Conservation (phyloP, 768 basidiomycete species). For the Russula griseocarnosa region DNA sequence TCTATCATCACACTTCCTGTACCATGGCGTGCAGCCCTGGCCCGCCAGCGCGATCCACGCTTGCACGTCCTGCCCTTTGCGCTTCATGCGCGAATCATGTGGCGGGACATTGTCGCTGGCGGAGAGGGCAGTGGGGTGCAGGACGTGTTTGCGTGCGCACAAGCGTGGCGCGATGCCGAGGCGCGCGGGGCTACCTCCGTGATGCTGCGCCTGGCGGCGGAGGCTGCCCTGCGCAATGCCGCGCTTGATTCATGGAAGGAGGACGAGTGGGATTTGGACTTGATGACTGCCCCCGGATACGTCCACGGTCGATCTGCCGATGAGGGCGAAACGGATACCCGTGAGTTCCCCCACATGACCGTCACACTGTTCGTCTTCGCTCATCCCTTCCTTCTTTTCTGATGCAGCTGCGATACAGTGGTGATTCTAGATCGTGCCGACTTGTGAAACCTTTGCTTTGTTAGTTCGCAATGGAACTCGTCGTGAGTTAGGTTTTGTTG, state of each 20-base stretch:
- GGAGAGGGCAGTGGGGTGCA: background rate
- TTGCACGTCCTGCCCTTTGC: constrained; percentile 24
- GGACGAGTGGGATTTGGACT: constrained; percentile 28
- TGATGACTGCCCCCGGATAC: constrained; percentile 27
- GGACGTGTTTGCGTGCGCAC: constrained; percentile 25
- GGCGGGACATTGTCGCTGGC: constrained; percentile 12
- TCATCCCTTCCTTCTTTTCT: background rate
- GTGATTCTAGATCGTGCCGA: constrained; percentile 1
- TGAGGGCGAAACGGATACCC: constrained; percentile 23
- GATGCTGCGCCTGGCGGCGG: constrained; percentile 7
- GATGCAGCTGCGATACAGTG: constrained; percentile 14
- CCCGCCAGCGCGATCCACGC: constrained; percentile 21
- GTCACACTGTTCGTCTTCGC: background rate
- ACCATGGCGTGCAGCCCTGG: constrained; percentile 5
- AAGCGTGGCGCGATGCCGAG: constrained; percentile 21
- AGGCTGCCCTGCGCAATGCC: constrained; percentile 11
- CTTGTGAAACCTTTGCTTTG: background rate
- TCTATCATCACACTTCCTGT: constrained; percentile 3
- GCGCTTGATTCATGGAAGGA: constrained; percentile 25
- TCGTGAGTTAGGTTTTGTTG: background rate
- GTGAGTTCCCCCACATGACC: constrained; percentile 12
- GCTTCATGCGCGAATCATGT: constrained; percentile 24
- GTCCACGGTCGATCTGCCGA: constrained; percentile 22
- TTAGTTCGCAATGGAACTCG: background rate
- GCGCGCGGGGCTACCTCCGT: constrained; percentile 2